Conservation (phyloP, 192 early-diverging fungal genomes). For the Linnemannia schmuckeri region DNA sequence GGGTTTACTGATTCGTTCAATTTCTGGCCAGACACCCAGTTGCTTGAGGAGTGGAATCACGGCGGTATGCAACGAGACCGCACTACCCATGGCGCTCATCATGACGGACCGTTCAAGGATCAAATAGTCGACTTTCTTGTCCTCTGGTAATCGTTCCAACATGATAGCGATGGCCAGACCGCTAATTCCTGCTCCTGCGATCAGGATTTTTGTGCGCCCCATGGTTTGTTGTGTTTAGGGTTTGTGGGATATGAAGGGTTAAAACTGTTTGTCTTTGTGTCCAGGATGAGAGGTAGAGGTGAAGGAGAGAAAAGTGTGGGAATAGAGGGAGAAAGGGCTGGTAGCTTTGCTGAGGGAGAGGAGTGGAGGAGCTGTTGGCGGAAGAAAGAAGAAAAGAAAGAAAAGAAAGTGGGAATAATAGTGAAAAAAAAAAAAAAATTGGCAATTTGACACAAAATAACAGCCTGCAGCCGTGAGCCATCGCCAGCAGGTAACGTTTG, state of each 20-base stretch:
- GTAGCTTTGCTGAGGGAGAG: background rate
- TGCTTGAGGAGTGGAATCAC: slow-evolving; percentile 45
- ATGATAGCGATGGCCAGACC: slow-evolving; percentile 43
- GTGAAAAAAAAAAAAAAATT: background rate
- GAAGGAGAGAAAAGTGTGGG: background rate
- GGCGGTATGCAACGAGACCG: slow-evolving; percentile 46
- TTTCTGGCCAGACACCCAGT: slow-evolving; percentile 37
- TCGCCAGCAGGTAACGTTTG: background rate
- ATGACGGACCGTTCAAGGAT: slow-evolving; percentile 37
- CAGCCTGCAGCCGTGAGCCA: background rate
- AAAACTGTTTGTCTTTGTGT: background rate
- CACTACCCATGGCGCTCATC: slow-evolving; percentile 38
- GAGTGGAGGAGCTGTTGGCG: background rate
- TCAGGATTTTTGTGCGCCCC: slow-evolving; percentile 40
- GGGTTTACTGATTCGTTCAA: slow-evolving; percentile 41
- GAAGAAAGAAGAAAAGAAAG: background rate
- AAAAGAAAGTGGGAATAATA: background rate
- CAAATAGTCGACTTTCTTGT: slow-evolving; percentile 49
- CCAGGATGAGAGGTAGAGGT: background rate
- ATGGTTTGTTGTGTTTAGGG: background rate
- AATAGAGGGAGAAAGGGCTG: background rate
- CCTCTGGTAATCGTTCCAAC: slow-evolving; percentile 44
- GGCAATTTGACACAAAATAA: background rate
- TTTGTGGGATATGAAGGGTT: background rate
- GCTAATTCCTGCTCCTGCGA: slow-evolving; percentile 44